Conservation (phyloP, 2,329 filamentous ascomycete genomes). For the Hysterium pulicare region DNA sequence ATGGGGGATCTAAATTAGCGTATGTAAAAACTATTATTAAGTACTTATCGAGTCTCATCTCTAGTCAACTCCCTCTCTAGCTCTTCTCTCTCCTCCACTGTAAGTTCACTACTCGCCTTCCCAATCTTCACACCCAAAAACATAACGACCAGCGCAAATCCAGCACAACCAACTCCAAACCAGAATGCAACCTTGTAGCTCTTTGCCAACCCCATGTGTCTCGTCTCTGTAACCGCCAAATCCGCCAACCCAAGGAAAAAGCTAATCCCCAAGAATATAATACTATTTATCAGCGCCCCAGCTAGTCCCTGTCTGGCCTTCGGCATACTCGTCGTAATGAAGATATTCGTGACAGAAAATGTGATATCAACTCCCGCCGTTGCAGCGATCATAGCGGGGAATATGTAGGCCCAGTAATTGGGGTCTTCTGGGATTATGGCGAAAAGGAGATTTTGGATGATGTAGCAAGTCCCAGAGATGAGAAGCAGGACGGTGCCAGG, state of each 20-base stretch:
- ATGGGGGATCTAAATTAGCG: too few species aligned
- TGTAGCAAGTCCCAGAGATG: constrained; percentile 58
- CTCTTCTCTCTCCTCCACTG: constrained; percentile 7
- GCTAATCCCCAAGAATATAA: constrained; percentile 69
- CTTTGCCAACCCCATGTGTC: constrained; percentile 39
- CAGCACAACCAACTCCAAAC: constrained; percentile 58
- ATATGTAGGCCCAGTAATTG: constrained; percentile 70
- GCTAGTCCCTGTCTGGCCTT: constrained; percentile 66
- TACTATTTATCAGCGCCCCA: constrained; percentile 66
- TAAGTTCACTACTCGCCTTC: constrained; percentile 9
- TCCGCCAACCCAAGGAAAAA: constrained; percentile 70
- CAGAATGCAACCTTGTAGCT: constrained; percentile 67
- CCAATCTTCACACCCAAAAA: constrained; percentile 9
- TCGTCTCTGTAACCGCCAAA: constrained; percentile 53
- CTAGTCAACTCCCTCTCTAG: background rate
- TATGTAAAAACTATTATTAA: too few species aligned
- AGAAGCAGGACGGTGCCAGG: constrained; percentile 61
- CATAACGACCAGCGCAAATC: constrained; percentile 4
- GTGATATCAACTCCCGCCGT: constrained; percentile 74
- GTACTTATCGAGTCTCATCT: too few species aligned
- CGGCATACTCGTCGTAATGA: constrained; percentile 65
- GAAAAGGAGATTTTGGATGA: constrained; percentile 60
- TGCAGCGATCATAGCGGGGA: constrained; percentile 65
- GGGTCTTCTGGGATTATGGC: constrained; percentile 58
- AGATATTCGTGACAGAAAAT: constrained; percentile 56